Conservation (phyloP, 2,329 filamentous ascomycete genomes). For the Colletotrichum sp. region DNA sequence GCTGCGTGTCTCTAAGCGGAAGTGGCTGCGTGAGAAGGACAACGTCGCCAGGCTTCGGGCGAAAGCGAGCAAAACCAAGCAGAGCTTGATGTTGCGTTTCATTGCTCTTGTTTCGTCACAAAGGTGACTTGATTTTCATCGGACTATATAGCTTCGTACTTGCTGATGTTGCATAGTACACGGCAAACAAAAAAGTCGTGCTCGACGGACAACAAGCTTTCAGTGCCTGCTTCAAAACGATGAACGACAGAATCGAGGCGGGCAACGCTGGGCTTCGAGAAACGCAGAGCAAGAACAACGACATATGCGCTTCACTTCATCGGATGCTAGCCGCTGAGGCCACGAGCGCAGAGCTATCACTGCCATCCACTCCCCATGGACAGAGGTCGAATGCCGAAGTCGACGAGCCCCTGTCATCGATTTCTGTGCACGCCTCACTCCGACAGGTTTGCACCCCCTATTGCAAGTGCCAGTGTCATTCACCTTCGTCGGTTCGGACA, state of each 20-base stretch:
- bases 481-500: background rate
- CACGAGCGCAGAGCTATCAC: background rate
- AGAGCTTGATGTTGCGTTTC: background rate
- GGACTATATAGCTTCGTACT: background rate
- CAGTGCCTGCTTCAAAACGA: background rate
- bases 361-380: background rate
- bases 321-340: background rate
- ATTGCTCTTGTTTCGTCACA: background rate
- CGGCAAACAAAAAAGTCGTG: background rate
- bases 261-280: background rate
- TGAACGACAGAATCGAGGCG: background rate
- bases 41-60: background rate
- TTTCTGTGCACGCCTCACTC: background rate
- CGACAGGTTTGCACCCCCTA: background rate
- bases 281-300: background rate
- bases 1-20: background rate
- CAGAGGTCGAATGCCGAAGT: background rate
- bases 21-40: background rate
- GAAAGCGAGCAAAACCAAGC: background rate
- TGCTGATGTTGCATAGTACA: background rate
- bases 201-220: background rate
- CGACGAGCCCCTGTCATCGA: background rate
- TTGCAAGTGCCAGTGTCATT: conserved; percentile 8
- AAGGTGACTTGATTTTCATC: background rate
- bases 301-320: background rate